A percentile compares a stretch with the other conserved stretches of the same genome.
These are phyloP conservation scores for Dactylorhiza incarnata DNA, from an alignment of 106 monocot species.

Conservation along the genomic window DNA sequence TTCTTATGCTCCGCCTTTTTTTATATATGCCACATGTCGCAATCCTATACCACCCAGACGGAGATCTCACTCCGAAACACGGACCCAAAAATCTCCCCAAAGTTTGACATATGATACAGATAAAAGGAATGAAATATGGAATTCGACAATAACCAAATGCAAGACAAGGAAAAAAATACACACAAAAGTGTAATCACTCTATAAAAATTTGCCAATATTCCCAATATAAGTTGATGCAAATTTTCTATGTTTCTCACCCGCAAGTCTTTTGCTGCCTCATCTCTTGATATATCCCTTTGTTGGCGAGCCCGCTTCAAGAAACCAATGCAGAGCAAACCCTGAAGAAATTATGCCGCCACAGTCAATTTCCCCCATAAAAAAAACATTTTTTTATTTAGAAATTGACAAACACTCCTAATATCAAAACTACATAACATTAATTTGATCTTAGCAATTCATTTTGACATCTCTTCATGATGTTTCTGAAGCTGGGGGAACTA, in stretches of 20 bases:
- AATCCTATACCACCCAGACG: too few relatives aligned
- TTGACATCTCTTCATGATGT: background rate
- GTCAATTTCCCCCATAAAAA: background rate
- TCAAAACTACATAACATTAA: background rate
- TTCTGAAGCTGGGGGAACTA: background rate
- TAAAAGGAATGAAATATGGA: background rate
- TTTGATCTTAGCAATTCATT: background rate
- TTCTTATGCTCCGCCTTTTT: too few relatives aligned
- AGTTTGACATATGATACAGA: background rate
- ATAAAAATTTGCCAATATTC: background rate
- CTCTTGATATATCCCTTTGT: conserved; percentile 48
- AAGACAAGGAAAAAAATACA: background rate
- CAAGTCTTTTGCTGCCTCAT: conserved; percentile 73
- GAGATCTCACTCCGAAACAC: too few relatives aligned
- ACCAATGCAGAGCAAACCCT: conserved; percentile 86
- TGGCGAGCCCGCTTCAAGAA: conserved; percentile 68
- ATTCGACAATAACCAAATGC: background rate
- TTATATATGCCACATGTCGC: too few relatives aligned
- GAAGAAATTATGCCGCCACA: conserved; percentile 5
- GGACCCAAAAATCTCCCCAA: too few relatives aligned
- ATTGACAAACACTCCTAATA: background rate
- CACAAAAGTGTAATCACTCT: background rate
- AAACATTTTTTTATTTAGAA: background rate
- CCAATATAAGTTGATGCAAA: background rate
- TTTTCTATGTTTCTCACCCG: conserved; percentile 29